These are phyloP conservation scores for Rhododendron williamsianum DNA, from an alignment of 148 eudicot species.

Conservation along the genomic window DNA sequence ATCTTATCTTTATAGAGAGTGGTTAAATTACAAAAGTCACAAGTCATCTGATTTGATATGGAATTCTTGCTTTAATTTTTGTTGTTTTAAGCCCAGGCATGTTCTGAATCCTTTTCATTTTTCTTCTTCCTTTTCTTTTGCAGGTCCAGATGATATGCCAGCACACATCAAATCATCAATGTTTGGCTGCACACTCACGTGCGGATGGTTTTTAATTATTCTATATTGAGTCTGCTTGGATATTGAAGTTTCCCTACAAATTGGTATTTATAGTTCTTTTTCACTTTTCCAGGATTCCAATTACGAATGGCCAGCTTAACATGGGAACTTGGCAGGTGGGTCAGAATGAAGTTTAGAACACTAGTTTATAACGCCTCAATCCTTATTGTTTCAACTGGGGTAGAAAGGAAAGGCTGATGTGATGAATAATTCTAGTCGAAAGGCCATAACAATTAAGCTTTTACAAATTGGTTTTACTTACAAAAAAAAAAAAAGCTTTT, in stretches of 20 bases:
- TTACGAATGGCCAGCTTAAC: slow-evolving; percentile 80
- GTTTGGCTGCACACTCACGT: slow-evolving; percentile 91
- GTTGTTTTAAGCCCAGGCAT: not conserved
- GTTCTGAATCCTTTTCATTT: not conserved
- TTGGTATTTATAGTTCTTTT: slow-evolving; percentile 3
- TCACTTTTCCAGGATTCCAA: slow-evolving; percentile 65
- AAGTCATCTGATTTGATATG: not conserved
- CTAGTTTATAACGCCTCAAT: not conserved
- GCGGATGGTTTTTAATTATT: slow-evolving; percentile 18
- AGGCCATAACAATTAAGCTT: not conserved
- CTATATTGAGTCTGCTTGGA: slow-evolving; percentile 3
- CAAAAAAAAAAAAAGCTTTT: not conserved
- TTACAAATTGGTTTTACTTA: not conserved
- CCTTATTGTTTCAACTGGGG: not conserved
- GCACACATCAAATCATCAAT: slow-evolving; percentile 96
- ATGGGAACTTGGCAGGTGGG: slow-evolving; percentile 99
- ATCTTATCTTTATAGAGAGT: not conserved
- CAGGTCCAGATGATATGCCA: slow-evolving; percentile 99
- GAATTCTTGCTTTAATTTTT: not conserved
- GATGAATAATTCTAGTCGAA: not conserved
- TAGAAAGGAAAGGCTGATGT: not conserved
- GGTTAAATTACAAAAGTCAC: not conserved
- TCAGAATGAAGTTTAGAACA: not conserved
- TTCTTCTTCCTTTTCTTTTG: slow-evolving; percentile 18
- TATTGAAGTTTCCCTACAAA: slow-evolving; percentile 1